A percentile compares a stretch with the other conserved stretches of the same genome.
phyloP scores from a whole-genome alignment of 805 yeast genomes.

The Diddensiella santjacobensis region DNA sequence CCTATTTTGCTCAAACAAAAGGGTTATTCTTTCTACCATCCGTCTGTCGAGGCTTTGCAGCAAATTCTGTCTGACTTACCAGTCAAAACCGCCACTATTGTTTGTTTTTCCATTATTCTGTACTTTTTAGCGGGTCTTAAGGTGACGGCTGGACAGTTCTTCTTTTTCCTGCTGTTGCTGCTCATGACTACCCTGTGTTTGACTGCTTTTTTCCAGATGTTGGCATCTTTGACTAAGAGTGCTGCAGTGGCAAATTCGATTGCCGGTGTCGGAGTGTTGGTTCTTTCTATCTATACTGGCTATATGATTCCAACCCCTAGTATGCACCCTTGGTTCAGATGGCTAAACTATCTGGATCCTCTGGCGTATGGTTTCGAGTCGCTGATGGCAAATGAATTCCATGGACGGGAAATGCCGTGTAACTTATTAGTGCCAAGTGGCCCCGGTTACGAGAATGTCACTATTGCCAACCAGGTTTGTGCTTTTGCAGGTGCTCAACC shows the following conservation, averaged over 20 bases:
- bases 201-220: conserved; percentile 49
- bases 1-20: conserved; percentile 68
- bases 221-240: conserved; percentile 49
- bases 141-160: conserved; percentile 50
- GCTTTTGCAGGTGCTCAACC: conserved; percentile 55
- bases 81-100: conserved; percentile 46
- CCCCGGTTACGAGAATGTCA: conserved; percentile 42
- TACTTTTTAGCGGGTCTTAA: conserved; percentile 57
- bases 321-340: conserved; percentile 70
- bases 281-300: conserved; percentile 54
- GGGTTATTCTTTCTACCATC: conserved; percentile 66
- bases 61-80: conserved; percentile 61
- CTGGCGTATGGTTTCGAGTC: conserved; percentile 17
- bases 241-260: conserved; percentile 57
- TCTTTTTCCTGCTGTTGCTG: conserved; percentile 46
- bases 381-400: conserved; percentile 45
- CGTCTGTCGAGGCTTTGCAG: conserved; percentile 69
- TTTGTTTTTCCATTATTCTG: conserved; percentile 45
- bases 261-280: conserved; percentile 52
- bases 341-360: conserved; percentile 43
- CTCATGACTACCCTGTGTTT: conserved; percentile 44
- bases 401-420: conserved; percentile 53
- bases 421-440: conserved; percentile 58
- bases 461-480: conserved; percentile 47
- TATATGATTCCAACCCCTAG: conserved; percentile 53